Percentiles rank a stretch among this genome's conserved stretches.
Conservation (phyloP, 2,329 filamentous ascomycete species). For the Colletotrichum sublineola region DNA sequence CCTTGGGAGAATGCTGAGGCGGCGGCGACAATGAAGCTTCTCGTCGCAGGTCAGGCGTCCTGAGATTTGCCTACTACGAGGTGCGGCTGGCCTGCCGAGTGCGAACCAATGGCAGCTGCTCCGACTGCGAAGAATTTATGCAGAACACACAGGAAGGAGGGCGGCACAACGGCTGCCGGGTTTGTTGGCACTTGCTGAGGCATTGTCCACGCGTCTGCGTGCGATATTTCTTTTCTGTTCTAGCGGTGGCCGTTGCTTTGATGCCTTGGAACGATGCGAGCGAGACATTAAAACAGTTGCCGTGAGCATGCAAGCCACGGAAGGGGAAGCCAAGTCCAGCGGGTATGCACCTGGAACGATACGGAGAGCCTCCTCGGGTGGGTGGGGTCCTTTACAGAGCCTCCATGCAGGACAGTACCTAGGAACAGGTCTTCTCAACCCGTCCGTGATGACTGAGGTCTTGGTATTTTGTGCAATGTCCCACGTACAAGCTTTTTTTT, state of each 20-base stretch:
- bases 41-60: slow-evolving; percentile 6
- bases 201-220: slow-evolving; percentile 6
- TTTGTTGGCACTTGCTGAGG: not conserved
- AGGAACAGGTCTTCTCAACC: not conserved
- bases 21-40: slow-evolving; percentile 20
- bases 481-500: not conserved
- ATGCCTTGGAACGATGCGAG: slow-evolving; percentile 30
- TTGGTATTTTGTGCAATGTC: not conserved
- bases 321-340: slow-evolving; percentile 8
- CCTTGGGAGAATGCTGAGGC: not conserved
- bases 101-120: slow-evolving; percentile 13
- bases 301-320: slow-evolving; percentile 10
- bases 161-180: not conserved
- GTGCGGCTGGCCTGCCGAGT: slow-evolving; percentile 7
- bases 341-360: slow-evolving; percentile 1
- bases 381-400: slow-evolving; percentile 27
- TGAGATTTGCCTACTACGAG: slow-evolving; percentile 7
- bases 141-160: not conserved
- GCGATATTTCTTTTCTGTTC: not conserved
- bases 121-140: not conserved
- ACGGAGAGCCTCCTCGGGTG: slow-evolving; percentile 7
- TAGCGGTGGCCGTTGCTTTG: slow-evolving; percentile 4
- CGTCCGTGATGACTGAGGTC: not conserved
- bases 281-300: slow-evolving; percentile 38
- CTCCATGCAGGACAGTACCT: slow-evolving; percentile 22